Conservation (phyloP, 768 basidiomycete genomes). For the Auriscalpium orientale region DNA sequence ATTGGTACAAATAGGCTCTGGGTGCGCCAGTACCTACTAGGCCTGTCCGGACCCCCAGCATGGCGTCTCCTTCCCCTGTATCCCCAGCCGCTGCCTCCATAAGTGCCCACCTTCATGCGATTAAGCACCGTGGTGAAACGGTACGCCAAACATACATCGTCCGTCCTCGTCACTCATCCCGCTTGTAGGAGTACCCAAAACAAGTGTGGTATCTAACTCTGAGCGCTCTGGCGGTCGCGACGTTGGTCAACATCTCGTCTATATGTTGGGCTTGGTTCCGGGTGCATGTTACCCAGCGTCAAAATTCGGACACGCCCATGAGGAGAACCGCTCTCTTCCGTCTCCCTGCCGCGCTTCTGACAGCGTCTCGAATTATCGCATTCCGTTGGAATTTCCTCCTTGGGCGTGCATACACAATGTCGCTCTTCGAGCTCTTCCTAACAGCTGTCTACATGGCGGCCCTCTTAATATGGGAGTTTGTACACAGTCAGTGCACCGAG, state of each 20-base stretch:
- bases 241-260: constrained; percentile 12
- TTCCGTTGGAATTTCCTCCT: constrained; percentile 23
- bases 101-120: constrained; percentile 3
- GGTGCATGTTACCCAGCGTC: constrained; percentile 1
- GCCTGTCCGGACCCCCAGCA: background rate
- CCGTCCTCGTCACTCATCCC: background rate
- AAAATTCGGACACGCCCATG: background rate
- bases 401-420: constrained; percentile 13
- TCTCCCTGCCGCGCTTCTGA: constrained; percentile 19
- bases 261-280: constrained; percentile 15
- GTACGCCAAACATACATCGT: background rate
- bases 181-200: constrained; percentile 12
- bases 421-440: constrained; percentile 21
- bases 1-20: background rate
- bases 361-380: constrained; percentile 20
- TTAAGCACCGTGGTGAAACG: constrained; percentile 7
- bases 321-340: constrained; percentile 14
- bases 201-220: constrained; percentile 14
- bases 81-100: constrained; percentile 5
- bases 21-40: too few relatives aligned
- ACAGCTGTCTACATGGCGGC: constrained; percentile 21
- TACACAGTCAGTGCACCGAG: constrained; percentile 19
- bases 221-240: constrained; percentile 12
- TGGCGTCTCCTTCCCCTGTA: background rate
- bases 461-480: constrained; percentile 23